Base-by-base conservation (phyloP, 495 filamentous ascomycete species). In the Hypoxylon crocopeplum region DNA sequence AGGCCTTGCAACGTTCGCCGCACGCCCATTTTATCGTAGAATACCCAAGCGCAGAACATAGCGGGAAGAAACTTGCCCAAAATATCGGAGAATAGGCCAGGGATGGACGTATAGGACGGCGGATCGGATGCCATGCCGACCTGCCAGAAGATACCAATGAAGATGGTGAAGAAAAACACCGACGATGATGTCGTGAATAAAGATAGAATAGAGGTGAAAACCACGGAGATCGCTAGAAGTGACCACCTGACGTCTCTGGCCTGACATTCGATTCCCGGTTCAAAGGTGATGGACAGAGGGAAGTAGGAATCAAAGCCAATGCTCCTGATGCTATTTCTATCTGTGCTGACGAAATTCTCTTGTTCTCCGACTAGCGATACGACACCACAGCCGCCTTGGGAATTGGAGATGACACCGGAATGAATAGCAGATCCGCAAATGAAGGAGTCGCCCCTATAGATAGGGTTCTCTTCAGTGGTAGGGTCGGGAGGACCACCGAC, bases 401-500 rank as follows among this genome's bases (percentile, higher is more conserved):
- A 69, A 58, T 92, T 81, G 11, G 82, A 82, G 46, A 92, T 82
- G 34, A 90, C 64, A 8, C 91, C 91, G 0, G 88, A 81, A 67
- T 96, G 91, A 30, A 96, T 88, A 5, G 91, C 91, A 8, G 90
- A 77, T 38, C 86, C 84, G 68, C 91, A 96, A 49, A 94, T 84
- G 62, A 91, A 91, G 15, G 90, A 93, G 66, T 96, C 91, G 1
- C 87, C 88, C 1, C 91, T 84, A 68, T 96, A 96, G 13, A 88
- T 67, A 0, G 81, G 75, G 39, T 80, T 66, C 12, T 68, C 67
- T 8, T 73, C 70, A 30, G 70, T 70, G 10, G 71, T 54, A 2
- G 74, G 71, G n/a, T 76, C 71, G 5, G 80, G 69, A 4, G 89
- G 86, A 0, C 90, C 91, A 20, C 92, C 92, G 27, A 96, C 81